phyloP scores from a whole-genome alignment of 108 stramenopile species.

The Fragilariopsis cylindrus region DNA sequence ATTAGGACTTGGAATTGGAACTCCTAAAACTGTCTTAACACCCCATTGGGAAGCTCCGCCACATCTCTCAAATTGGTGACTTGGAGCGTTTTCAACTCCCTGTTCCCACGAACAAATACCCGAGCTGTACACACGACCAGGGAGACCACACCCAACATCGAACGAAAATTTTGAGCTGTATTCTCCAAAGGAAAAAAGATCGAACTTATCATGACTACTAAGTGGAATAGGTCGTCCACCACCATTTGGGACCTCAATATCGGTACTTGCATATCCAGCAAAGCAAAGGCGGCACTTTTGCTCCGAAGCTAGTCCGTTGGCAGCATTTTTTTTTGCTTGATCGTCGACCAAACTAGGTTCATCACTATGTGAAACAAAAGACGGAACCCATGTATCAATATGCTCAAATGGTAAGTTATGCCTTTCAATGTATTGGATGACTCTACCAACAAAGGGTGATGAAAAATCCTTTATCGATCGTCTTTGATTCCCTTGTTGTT shows the following conservation, averaged over 20 bases:
- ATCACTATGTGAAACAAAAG: slow-evolving; percentile 39
- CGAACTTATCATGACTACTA: slow-evolving; percentile 53
- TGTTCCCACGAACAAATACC: slow-evolving; percentile 81
- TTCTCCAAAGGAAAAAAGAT: slow-evolving; percentile 78
- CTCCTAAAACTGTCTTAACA: slow-evolving; percentile 81
- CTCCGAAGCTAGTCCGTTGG: not conserved
- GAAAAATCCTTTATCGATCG: slow-evolving; percentile 30
- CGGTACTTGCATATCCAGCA: slow-evolving; percentile 72
- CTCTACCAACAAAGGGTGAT: slow-evolving; percentile 70
- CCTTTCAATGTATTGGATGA: slow-evolving; percentile 69
- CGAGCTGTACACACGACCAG: slow-evolving; percentile 71
- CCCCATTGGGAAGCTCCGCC: slow-evolving; percentile 87
- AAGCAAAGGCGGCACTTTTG: slow-evolving; percentile 70
- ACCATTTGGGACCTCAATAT: slow-evolving; percentile 41
- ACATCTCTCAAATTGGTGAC: slow-evolving; percentile 76
- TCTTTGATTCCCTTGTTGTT: not conserved
- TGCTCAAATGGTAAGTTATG: slow-evolving; percentile 84
- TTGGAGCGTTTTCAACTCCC: slow-evolving; percentile 64
- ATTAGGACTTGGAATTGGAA: slow-evolving; percentile 83
- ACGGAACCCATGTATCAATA: slow-evolving; percentile 86
- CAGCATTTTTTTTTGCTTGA: not conserved
- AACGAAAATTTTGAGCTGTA: slow-evolving; percentile 89
- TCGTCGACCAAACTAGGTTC: slow-evolving; percentile 7
- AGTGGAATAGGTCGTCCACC: slow-evolving; percentile 25
- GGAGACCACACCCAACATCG: slow-evolving; percentile 81